Evolutionary conservation across 148 eudicot species (phyloP), one percentile per base, ranked within the genome.

Genomic region (Diospyros kaki): DNA sequence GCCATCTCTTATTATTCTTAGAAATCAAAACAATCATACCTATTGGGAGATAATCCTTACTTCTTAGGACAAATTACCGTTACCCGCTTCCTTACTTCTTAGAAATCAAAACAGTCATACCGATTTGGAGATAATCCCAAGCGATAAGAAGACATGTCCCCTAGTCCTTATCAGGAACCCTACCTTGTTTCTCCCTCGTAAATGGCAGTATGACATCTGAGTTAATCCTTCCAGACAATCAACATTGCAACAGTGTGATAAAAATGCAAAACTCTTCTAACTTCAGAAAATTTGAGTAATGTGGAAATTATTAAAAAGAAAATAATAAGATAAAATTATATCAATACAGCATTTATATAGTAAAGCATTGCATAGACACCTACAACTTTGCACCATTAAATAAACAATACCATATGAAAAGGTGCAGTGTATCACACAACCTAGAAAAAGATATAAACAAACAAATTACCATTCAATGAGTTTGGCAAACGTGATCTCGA

Each of bases 401-500:
- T 28, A 28, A 28, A 28, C 0, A 28, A 28, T 28, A 28, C 28
- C 28, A 28, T 48, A 48, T 42, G 6, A 72, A 60, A 9, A 28
- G n/a, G 14, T 48, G 28, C 66, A 40, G 9, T 4, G 13, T 6
- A 38, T 4, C 14, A 63, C 52, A 62, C 40, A n/a, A 50, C 18
- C 2, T 1, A 51, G 3, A 15, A 18, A 43, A 46, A 12, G 14
- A 18, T 2, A 59, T 9, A 59, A 41, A 71, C 12, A 58, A 60
- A 50, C 5, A 75, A 45, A 51, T 82, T 80, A 95, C 97, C 97
- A 92, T 79, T 92, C 96, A 81, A 95, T 83, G 60, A 90, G 80
- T 73, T 80, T 88, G 55, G 90, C 84, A 81, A 92, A 95, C 43
- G 99, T 95, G 58, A 95, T 93, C 87, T 95, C 97, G 54, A 92